phyloP scores from a whole-genome alignment of 1,284 basidiomycete species.

The Puccinia polysora region DNA sequence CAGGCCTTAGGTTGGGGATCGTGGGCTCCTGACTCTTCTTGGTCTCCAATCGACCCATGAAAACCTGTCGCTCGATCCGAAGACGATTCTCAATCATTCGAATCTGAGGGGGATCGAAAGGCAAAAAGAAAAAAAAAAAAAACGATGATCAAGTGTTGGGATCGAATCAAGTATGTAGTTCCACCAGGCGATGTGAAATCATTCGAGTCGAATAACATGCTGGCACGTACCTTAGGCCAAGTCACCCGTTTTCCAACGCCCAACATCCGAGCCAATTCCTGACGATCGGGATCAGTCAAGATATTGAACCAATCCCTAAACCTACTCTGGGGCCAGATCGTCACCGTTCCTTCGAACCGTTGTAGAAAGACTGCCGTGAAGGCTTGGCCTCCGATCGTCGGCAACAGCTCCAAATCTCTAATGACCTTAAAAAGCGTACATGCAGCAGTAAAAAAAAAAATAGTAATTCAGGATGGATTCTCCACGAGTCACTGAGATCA shows the following conservation, averaged over 20 bases:
- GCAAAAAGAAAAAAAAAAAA: constrained; percentile 17
- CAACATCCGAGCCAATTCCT: constrained; percentile 76
- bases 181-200: too few relatives aligned
- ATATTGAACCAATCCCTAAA: constrained; percentile 74
- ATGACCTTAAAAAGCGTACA: too few relatives aligned
- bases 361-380: constrained; percentile 93
- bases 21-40: constrained; percentile 57
- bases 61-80: constrained; percentile 72
- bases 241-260: constrained; percentile 80
- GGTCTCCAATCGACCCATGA: constrained; percentile 70
- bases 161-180: too few relatives aligned
- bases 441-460: too few relatives aligned
- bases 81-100: constrained; percentile 85
- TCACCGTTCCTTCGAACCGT: constrained; percentile 67
- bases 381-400: constrained; percentile 77
- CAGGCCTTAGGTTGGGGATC: constrained; percentile 54
- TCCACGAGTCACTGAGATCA: too few relatives aligned
- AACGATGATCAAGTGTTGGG: too few relatives aligned
- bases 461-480: too few relatives aligned
- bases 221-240: constrained; percentile 88
- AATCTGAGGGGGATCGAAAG: constrained; percentile 62
- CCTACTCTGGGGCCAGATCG: constrained; percentile 73
- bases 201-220: too few relatives aligned
- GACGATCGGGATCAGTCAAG: constrained; percentile 62
- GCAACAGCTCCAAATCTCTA: constrained; percentile 82